These are phyloP conservation scores for Mitragyna speciosa DNA, from an alignment of 257 asterid genomes.

Conservation along the genomic window DNA sequence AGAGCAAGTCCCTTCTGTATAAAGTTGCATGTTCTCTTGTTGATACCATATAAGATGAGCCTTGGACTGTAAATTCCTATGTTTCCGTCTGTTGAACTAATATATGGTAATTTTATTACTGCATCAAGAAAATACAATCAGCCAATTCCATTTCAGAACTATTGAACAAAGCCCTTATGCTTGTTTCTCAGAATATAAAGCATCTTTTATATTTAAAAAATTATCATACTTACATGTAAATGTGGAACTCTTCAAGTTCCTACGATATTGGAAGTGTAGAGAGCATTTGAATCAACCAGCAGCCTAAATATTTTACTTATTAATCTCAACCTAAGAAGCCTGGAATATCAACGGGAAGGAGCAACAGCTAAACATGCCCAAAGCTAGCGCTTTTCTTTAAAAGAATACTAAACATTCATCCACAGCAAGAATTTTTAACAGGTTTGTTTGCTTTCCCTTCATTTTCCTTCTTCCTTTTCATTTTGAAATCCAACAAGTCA, in stretches of 20 bases:
- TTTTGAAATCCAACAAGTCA: background rate
- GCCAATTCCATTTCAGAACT: too few species aligned
- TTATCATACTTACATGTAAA: background rate
- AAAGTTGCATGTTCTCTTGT: slow-evolving; percentile 6
- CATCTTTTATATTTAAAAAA: background rate
- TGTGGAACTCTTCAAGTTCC: background rate
- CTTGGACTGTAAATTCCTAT: background rate
- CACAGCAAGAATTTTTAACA: background rate
- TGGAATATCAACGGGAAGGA: background rate
- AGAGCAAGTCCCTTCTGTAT: slow-evolving; percentile 7
- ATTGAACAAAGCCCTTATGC: too few species aligned
- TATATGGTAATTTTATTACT: background rate
- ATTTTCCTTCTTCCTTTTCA: background rate
- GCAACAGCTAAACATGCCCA: background rate
- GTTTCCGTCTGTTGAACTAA: too few species aligned
- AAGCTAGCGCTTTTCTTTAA: background rate
- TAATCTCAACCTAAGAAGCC: background rate
- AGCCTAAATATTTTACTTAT: background rate
- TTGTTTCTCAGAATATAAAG: too few species aligned
- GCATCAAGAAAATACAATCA: background rate
- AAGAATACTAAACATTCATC: background rate
- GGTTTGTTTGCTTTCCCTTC: background rate
- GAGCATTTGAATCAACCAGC: background rate
- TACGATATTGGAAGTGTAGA: background rate
- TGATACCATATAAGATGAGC: background rate